Conservation (phyloP, 768 basidiomycete species). For the Lactarius quietus region DNA sequence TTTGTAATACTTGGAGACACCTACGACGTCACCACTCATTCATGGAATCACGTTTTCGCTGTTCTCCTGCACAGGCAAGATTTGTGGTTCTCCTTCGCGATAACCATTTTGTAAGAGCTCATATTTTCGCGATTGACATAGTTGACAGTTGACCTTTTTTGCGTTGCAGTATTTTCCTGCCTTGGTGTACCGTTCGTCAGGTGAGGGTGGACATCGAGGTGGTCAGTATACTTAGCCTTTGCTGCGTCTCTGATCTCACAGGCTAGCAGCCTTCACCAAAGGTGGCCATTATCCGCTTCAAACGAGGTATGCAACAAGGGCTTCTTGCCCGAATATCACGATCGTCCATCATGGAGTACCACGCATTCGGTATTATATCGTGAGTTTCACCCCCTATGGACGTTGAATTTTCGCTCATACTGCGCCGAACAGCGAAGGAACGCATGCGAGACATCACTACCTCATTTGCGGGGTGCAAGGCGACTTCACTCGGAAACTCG, state of each 20-base stretch:
- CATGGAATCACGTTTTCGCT: conserved; percentile 55
- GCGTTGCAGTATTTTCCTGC: conserved; percentile 54
- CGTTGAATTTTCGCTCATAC: conserved; percentile 20
- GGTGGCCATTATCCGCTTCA: conserved; percentile 74
- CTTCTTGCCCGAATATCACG: conserved; percentile 71
- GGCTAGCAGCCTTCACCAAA: conserved; percentile 64
- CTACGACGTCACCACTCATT: conserved; percentile 50
- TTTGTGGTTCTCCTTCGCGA: conserved; percentile 71
- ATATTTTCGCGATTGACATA: not conserved
- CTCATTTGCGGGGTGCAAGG: conserved; percentile 80
- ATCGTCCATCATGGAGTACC: conserved; percentile 73
- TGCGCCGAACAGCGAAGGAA: conserved; percentile 52
- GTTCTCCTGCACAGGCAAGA: conserved; percentile 64
- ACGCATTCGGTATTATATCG: conserved; percentile 79
- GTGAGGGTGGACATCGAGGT: conserved; percentile 73
- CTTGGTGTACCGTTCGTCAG: conserved; percentile 73
- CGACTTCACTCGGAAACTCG: conserved; percentile 72
- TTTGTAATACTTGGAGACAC: conserved; percentile 66
- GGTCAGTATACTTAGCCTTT: conserved; percentile 39
- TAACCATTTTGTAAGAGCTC: conserved; percentile 62
- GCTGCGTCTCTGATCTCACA: not conserved
- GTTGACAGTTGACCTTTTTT: not conserved
- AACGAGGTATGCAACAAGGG: conserved; percentile 83
- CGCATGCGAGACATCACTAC: conserved; percentile 72
- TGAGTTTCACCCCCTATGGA: conserved; percentile 33